Evolutionary conservation across 2,329 filamentous ascomycete species (phyloP).

Genomic region (Colletotrichum siamense): DNA sequence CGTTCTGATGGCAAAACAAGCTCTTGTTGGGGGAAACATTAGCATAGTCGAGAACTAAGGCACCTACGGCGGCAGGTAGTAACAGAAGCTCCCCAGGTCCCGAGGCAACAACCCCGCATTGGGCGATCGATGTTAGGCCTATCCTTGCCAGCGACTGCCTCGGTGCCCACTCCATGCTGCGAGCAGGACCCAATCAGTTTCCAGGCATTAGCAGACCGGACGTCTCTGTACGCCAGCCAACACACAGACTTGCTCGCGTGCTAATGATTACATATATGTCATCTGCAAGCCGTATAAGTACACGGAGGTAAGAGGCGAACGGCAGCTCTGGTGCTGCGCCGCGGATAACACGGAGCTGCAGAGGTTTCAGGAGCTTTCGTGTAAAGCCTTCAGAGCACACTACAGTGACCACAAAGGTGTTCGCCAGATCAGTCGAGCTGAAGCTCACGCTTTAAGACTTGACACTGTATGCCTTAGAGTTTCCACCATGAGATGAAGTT

Average conservation of each 20-base stretch:
- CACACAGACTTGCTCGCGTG: not conserved
- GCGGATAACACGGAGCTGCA: not conserved
- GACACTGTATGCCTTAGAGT: not conserved
- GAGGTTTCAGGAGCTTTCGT: not conserved
- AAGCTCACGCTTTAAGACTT: not conserved
- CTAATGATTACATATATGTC: not conserved
- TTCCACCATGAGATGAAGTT: not conserved
- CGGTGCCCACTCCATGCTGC: not conserved
- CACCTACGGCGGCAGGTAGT: not conserved
- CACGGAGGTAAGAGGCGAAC: not conserved
- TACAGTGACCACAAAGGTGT: not conserved
- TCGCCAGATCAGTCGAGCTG: not conserved
- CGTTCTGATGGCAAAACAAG: not conserved
- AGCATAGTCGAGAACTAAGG: not conserved
- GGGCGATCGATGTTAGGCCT: not conserved
- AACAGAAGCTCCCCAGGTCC: not conserved
- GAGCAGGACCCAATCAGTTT: not conserved
- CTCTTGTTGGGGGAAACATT: not conserved
- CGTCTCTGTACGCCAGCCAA: not conserved
- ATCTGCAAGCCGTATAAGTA: not conserved
- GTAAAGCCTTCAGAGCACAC: not conserved
- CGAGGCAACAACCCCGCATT: constrained; percentile 15
- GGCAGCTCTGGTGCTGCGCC: not conserved
- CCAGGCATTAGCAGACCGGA: not conserved
- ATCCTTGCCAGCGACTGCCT: not conserved